Evolutionary conservation across 1,284 basidiomycete species (phyloP), one percentile per base, ranked within the genome.

Genomic region (Fomes fomentarius): DNA sequence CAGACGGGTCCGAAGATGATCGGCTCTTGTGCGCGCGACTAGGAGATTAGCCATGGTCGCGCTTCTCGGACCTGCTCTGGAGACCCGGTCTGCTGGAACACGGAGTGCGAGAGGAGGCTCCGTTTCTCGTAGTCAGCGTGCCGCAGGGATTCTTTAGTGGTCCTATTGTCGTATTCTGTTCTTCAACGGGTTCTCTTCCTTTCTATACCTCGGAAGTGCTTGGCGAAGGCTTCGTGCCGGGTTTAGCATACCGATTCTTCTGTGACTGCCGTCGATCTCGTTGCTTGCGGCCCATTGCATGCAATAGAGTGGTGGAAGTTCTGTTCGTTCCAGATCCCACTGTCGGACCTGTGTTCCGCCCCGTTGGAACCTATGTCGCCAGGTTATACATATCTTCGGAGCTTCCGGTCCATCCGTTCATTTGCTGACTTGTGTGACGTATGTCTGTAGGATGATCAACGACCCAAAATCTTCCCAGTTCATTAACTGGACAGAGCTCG

Each of bases 401-500:
- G 45, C 46, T 47, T 31, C 40, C 47, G 42, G 47, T 49, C 30
- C 28, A 46, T 35, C 10, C 37, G 38, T 46, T 24, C 54, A 31
- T 33, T 47, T 39, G 19, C 47, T 42, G 37, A 42, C 51, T 26
- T 19, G 19, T 34, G 34, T 31, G 30, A 53, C 41, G 40, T 40
- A 24, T 26, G 26, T 35, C 19, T 46, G 8, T 62, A 91, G 89
- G 68, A 91, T 91, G 89, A 91, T 91, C 71, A 90, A 80, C 65
- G 89, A 91, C 69, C 70, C 86, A 26, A 91, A 90, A 69, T 87
- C 86, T 0, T 78, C 87, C 5, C 82, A 84, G 65, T 91, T 89
- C 67, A 91, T 91, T 58, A 73, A 82, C 2, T 91, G 89, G 89
- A 91, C 87, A 5, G 87, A 91, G 42, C 78, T 85, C 12, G 89